Evolutionary conservation across 352 stramenopile species (phyloP).

Genomic region (Thalassiosira oceanica): DNA sequence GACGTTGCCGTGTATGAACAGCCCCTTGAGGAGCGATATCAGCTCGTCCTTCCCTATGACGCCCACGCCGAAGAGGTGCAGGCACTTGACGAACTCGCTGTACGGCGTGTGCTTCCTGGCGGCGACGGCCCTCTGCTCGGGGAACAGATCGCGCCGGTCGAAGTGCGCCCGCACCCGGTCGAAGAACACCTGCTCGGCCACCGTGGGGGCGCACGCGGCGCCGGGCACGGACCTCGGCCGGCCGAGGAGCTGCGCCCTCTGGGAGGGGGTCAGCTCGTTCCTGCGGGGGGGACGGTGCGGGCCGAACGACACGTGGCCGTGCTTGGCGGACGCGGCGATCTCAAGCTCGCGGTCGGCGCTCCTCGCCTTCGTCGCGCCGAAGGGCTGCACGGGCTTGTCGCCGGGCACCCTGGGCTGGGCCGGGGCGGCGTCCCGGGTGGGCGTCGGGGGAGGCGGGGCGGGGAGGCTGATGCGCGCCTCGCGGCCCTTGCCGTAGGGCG

Average conservation of each 20-base stretch:
- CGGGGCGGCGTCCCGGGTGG: background rate
- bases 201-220: slow-evolving; percentile 55
- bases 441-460: background rate
- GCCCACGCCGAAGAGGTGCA: slow-evolving; percentile 89
- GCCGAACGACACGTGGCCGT: slow-evolving; percentile 72
- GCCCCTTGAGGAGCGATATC: slow-evolving; percentile 58
- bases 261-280: slow-evolving; percentile 49
- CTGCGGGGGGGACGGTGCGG: slow-evolving; percentile 67
- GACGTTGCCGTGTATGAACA: slow-evolving; percentile 78
- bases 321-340: slow-evolving; percentile 58
- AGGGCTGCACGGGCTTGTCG: slow-evolving; percentile 44
- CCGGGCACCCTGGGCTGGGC: background rate
- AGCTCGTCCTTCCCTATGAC: slow-evolving; percentile 80
- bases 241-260: slow-evolving; percentile 56
- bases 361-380: slow-evolving; percentile 70
- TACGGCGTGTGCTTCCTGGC: slow-evolving; percentile 85
- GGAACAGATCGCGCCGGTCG: slow-evolving; percentile 78
- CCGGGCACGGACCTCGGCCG: slow-evolving; percentile 63
- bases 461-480: background rate
- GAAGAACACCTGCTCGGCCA: slow-evolving; percentile 86
- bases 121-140: slow-evolving; percentile 80
- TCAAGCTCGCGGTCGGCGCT: slow-evolving; percentile 68
- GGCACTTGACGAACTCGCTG: slow-evolving; percentile 97
- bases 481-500: background rate
- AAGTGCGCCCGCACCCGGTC: slow-evolving; percentile 92